Evolutionary conservation across 495 filamentous ascomycete species (phyloP).

Genomic region (Filosporella fistucella): DNA sequence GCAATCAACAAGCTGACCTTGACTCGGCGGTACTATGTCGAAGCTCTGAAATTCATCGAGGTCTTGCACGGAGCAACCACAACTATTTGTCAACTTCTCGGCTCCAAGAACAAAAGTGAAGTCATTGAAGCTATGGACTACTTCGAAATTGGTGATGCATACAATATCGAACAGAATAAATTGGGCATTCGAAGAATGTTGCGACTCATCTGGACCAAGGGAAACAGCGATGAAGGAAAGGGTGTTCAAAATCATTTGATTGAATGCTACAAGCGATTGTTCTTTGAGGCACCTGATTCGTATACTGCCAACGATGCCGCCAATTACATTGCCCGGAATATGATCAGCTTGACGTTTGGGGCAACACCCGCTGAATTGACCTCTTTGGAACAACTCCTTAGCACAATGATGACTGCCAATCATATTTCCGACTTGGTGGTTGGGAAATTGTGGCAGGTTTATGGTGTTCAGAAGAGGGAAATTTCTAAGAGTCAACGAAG

Average conservation of each 20-base stretch:
- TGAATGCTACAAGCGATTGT: conserved; percentile 92
- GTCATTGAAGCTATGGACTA: conserved; percentile 99
- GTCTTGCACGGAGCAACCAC: conserved; percentile 79
- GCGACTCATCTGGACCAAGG: conserved; percentile 97
- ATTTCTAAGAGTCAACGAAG: conserved; percentile 90
- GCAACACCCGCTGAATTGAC: conserved; percentile 92
- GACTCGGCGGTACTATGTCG: conserved; percentile 82
- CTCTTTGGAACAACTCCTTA: conserved; percentile 87
- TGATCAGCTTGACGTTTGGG: conserved; percentile 97
- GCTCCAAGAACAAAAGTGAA: conserved; percentile 94
- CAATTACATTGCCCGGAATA: conserved; percentile 94
- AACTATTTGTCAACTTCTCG: conserved; percentile 78
- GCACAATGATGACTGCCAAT: conserved; percentile 94
- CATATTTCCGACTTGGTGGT: conserved; percentile 83
- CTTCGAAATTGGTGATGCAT: conserved; percentile 89
- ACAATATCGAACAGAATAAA: conserved; percentile 90
- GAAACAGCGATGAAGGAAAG: conserved; percentile 98
- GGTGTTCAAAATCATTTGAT: conserved; percentile 96
- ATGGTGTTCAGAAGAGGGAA: conserved; percentile 87
- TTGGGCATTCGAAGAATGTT: conserved; percentile 91
- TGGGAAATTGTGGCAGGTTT: conserved; percentile 95
- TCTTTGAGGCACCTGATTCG: conserved; percentile 87
- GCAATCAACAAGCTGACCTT: conserved; percentile 79
- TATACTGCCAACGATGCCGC: conserved; percentile 88
- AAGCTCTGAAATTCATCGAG: conserved; percentile 92